Conservation (phyloP, 345 rosid genomes). For the Kandelia obovata region DNA sequence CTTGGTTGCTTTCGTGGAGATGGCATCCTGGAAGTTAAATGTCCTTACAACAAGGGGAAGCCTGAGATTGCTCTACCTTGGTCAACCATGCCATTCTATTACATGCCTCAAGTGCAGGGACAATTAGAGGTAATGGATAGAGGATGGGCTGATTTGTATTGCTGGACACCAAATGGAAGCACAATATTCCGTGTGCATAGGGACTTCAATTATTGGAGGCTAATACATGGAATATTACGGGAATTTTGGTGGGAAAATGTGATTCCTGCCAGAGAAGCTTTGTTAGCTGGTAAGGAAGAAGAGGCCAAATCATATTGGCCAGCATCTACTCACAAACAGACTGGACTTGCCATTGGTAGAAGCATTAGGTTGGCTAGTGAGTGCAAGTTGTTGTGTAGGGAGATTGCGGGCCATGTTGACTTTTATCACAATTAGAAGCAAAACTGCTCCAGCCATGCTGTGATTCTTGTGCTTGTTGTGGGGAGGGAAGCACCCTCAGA, state of each 20-base stretch:
- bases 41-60: conserved; percentile 92
- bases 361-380: conserved; percentile 63
- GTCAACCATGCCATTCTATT: conserved; percentile 73
- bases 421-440: conserved; percentile 23
- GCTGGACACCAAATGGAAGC: conserved; percentile 91
- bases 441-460: neutral
- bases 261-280: conserved; percentile 68
- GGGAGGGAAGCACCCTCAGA: no score
- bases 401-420: conserved; percentile 74
- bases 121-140: conserved; percentile 89
- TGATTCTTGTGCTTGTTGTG: neutral
- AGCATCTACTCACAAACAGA: conserved; percentile 53
- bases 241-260: conserved; percentile 95
- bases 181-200: conserved; percentile 62
- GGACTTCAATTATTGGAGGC: conserved; percentile 61
- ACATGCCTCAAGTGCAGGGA: conserved; percentile 94
- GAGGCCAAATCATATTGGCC: conserved; percentile 55
- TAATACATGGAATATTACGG: conserved; percentile 55
- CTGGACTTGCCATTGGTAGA: conserved; percentile 56
- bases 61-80: conserved; percentile 75
- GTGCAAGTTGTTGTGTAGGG: conserved; percentile 64
- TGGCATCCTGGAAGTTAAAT: conserved; percentile 83
- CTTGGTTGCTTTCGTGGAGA: conserved; percentile 52
- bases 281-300: conserved; percentile 46
- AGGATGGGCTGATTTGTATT: conserved; percentile 83